Conservation (phyloP, 169 alveolate genomes). For the Cryptosporidium ryanae region DNA sequence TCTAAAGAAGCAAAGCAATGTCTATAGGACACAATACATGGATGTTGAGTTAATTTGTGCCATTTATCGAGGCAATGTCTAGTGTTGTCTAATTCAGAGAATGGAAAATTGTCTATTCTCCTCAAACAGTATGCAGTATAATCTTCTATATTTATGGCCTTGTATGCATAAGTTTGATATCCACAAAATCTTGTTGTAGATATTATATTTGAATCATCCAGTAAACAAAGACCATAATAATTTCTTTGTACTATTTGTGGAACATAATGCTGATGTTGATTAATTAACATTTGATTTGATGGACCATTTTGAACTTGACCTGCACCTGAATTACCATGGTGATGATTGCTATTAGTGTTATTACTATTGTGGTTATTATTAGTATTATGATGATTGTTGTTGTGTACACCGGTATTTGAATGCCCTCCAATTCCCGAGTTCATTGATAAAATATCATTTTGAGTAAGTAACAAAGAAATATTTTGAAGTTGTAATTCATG, state of each 20-base stretch:
- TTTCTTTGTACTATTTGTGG: constrained; percentile 62
- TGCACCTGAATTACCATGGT: background rate
- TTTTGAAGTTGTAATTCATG: constrained; percentile 67
- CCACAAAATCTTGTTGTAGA: constrained; percentile 72
- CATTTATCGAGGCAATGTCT: constrained; percentile 52
- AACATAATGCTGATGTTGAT: constrained; percentile 35
- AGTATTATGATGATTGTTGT: too few species aligned
- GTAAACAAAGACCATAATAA: constrained; percentile 48
- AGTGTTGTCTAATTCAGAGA: constrained; percentile 35
- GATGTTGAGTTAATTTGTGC: constrained; percentile 71
- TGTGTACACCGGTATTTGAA: too few species aligned
- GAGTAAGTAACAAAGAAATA: constrained; percentile 49
- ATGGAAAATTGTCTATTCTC: constrained; percentile 41
- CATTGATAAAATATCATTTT: constrained; percentile 38
- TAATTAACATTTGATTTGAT: background rate
- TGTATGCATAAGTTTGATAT: constrained; percentile 68
- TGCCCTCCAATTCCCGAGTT: too few species aligned
- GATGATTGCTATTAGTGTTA: background rate
- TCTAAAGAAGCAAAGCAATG: constrained; percentile 66
- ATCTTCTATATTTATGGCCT: constrained; percentile 65
- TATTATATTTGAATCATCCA: constrained; percentile 48
- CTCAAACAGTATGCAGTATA: constrained; percentile 66
- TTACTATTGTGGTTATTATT: background rate
- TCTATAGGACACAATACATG: constrained; percentile 64
- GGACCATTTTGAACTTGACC: constrained; percentile 5